Base-by-base conservation (phyloP, 176 grass and related monocot genomes). In the Rhynchospora tenuis region DNA sequence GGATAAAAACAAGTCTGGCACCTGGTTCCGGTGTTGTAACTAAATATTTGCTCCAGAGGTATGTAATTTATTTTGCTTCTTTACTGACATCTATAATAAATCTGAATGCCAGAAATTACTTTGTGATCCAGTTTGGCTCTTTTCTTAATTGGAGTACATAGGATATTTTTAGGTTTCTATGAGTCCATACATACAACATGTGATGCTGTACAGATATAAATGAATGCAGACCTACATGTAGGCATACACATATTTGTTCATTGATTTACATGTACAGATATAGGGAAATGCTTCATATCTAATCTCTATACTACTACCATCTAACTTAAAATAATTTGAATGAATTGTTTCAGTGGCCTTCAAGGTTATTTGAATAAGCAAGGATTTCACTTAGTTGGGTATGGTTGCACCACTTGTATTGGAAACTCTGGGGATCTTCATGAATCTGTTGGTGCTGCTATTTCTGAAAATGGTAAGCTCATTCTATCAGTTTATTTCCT, bases 21-120 rank as follows among this genome's bases (percentile, higher is more conserved):
- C 94, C 94, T 85, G 94, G 94, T 84, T 97, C 94, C 62, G 94
- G 94, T 67, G 94, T 92, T 70, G 94, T 97, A 59, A 97, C 94
- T n/a, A 97, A 94, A 81, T 97, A 97, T 71, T 89, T 97, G 76
- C 86, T 92, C 83, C 68, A 92, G 84, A 97, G 94, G 94, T 97
- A 90, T 46, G 23, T 80, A 64, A 10, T 51, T 47, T 54, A 67
- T 29, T 19, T 83, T 77, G 50, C 50, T 77, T 77, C 71, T 74
- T 20, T 54, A 55, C 29, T 76, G 28, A 75, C n/a, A 51, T 73
- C n/a, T 13, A 24, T 48, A 74, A 47, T 29, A 27, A 29, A 77
- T 29, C 73, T 77, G 22, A 55, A 29, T 7, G 24, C 31, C 50
- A 56, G 22, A 27, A 74, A 52, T 74, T 51, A 74, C 46, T 51